Percentiles rank a stretch among this genome's conserved stretches.
Conservation (phyloP, 2,329 filamentous ascomycete species). For the Geosmithia flava region DNA sequence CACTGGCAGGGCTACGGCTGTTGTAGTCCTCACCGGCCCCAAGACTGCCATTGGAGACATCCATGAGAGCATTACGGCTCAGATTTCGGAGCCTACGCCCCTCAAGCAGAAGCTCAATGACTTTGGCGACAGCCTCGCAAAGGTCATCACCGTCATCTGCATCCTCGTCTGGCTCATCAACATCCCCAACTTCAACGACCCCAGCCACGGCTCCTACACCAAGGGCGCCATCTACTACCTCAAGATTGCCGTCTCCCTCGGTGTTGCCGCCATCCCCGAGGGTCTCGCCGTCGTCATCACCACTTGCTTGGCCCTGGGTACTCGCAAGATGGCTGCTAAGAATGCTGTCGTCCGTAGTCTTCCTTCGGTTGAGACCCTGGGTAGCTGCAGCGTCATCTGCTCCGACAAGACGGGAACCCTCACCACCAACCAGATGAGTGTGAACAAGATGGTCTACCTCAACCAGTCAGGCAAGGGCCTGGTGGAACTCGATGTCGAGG, state of each 20-base stretch:
- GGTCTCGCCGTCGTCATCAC: slow-evolving; percentile 97
- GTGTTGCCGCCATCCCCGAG: slow-evolving; percentile 94
- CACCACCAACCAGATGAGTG: slow-evolving; percentile 99
- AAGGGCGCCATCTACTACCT: slow-evolving; percentile 99
- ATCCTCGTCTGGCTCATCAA: slow-evolving; percentile 97
- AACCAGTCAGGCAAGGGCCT: slow-evolving; percentile 60
- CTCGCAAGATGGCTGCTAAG: slow-evolving; percentile 96
- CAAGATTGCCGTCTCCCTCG: slow-evolving; percentile 97
- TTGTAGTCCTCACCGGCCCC: slow-evolving; percentile 81
- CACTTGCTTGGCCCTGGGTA: slow-evolving; percentile 92
- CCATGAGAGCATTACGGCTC: slow-evolving; percentile 94
- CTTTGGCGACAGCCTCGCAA: slow-evolving; percentile 90
- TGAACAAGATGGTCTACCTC: slow-evolving; percentile 82
- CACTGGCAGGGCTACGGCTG: slow-evolving; percentile 79
- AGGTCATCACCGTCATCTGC: slow-evolving; percentile 97
- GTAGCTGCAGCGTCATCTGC: slow-evolving; percentile 98
- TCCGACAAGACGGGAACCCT: slow-evolving; percentile 98
- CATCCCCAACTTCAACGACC: slow-evolving; percentile 92
- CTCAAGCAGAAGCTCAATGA: slow-evolving; percentile 98
- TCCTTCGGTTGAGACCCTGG: slow-evolving; percentile 92
- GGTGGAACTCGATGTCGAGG: slow-evolving; percentile 80
- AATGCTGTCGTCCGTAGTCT: slow-evolving; percentile 94
- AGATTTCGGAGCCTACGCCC: slow-evolving; percentile 95
- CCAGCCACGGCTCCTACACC: slow-evolving; percentile 81
- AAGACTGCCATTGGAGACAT: slow-evolving; percentile 96